These are phyloP conservation scores for Maudiozyma saulgeensis DNA, from an alignment of 805 yeast species.

Conservation along the genomic window DNA sequence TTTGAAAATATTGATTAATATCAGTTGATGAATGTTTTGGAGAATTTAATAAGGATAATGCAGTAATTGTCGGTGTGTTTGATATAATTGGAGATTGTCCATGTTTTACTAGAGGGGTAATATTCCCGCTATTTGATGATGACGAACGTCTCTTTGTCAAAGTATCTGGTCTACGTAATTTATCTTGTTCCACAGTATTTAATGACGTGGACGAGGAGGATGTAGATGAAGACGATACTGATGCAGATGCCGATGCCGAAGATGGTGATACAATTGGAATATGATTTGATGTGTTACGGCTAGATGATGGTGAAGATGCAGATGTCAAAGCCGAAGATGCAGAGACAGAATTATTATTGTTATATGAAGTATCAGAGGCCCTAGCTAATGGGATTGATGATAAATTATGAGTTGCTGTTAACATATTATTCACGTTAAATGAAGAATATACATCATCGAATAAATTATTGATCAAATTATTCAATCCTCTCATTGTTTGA, in stretches of 20 bases:
- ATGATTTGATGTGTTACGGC: neutral
- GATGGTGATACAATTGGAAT: neutral
- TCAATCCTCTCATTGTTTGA: constrained; percentile 1
- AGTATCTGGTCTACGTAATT: neutral
- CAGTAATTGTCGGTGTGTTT: constrained; percentile 4
- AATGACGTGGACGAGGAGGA: neutral
- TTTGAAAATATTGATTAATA: constrained; percentile 2
- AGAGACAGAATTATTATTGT: neutral
- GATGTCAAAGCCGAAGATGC: neutral
- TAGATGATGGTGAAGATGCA: neutral
- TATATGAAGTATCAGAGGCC: neutral
- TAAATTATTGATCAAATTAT: constrained; percentile 3
- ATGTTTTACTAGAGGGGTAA: neutral
- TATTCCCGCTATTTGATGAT: neutral
- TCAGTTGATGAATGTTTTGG: constrained; percentile 3
- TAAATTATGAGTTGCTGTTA: constrained; percentile 7
- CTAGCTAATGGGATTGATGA: neutral
- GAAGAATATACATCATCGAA: constrained; percentile 21
- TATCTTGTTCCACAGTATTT: neutral
- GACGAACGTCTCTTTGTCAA: neutral
- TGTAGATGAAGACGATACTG: neutral
- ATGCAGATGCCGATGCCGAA: neutral
- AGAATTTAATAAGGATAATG: constrained; percentile 2
- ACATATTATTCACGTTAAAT: constrained; percentile 15
- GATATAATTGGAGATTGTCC: neutral